Base-by-base conservation (phyloP, 2,329 filamentous ascomycete genomes). In the Eutypella sp. region DNA sequence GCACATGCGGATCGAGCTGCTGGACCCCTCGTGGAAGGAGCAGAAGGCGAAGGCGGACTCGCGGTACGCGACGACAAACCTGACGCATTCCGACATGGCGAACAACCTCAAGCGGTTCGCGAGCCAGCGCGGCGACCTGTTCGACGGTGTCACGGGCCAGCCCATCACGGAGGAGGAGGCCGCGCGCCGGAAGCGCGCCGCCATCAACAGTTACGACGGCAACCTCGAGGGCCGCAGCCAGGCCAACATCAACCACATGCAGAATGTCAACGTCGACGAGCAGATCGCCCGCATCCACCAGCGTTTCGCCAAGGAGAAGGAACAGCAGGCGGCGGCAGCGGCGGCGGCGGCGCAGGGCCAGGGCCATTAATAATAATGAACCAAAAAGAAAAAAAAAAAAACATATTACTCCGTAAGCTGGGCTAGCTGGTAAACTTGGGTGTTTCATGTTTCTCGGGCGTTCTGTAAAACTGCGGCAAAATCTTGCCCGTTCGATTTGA, bases 101-200 rank as follows among this genome's bases (percentile, higher is more conserved):
- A 91, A 89, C 65, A 96, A 97, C 63, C 78, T 97, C 52, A 97
- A 97, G 73, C 85, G 92, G n/a, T 75, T 97, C 42, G 90, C 91
- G 20, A 91, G 88, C 55, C 88, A 95, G 66, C 81, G 92, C 40
- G 85, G 79, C 54, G 92, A 96, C 59, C 79, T 96, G 16, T 96
- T 96, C 56, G 91, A 96, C 56, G 73, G 78, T 1, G 75, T 80
- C 15, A 84, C 84, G 0, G 86, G 86, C 1, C 75, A 84, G 53
- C 74, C 81, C 1, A 67, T 89, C 27, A 78, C 83, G 4, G 82
- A 89, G 53, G 90, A 95, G 63, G 87, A 88, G 60, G 70, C 81
- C 44, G 81, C 81, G 10, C 76, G 88, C 49, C 76, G 88, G 59
- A 96, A 95, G 73, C 84, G 84, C 59, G 81, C 85, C 15, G 87